Evolutionary conservation across 345 rosid genomes (phyloP).

Genomic region (Gossypium mustelinum): DNA sequence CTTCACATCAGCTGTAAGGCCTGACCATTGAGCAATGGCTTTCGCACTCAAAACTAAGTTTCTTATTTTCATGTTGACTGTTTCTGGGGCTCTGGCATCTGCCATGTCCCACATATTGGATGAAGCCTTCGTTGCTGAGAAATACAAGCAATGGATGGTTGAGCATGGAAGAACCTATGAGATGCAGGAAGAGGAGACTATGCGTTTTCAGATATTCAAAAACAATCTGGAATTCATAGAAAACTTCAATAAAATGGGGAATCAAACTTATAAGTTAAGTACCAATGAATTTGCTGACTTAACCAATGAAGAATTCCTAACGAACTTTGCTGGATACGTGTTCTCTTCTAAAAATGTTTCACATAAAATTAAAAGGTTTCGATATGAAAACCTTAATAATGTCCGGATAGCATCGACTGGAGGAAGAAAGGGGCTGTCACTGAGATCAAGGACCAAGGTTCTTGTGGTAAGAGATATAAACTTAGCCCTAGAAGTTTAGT

Average conservation of each 20-base stretch:
- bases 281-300: conserved; percentile 51
- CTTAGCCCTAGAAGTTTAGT: neutral
- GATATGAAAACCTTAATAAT: conserved; percentile 23
- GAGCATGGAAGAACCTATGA: conserved; percentile 31
- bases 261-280: conserved; percentile 25
- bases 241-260: conserved; percentile 29
- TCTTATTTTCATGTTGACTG: conserved; percentile 14
- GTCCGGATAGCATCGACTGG: conserved; percentile 33
- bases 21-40: conserved; percentile 1
- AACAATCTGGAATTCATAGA: conserved; percentile 38
- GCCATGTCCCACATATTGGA: conserved; percentile 15
- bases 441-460: conserved; percentile 31
- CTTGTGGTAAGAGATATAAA: conserved; percentile 28
- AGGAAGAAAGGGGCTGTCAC: conserved; percentile 37
- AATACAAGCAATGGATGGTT: conserved; percentile 43
- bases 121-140: conserved; percentile 30
- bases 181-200: conserved; percentile 27
- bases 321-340: conserved; percentile 28
- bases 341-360: neutral
- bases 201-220: conserved; percentile 35
- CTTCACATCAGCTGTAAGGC: neutral
- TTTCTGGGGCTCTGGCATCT: conserved; percentile 18
- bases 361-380: conserved; percentile 9
- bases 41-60: neutral
- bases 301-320: conserved; percentile 42